Conservation (phyloP, 768 basidiomycete genomes). For the Kockovaella imperatae region DNA sequence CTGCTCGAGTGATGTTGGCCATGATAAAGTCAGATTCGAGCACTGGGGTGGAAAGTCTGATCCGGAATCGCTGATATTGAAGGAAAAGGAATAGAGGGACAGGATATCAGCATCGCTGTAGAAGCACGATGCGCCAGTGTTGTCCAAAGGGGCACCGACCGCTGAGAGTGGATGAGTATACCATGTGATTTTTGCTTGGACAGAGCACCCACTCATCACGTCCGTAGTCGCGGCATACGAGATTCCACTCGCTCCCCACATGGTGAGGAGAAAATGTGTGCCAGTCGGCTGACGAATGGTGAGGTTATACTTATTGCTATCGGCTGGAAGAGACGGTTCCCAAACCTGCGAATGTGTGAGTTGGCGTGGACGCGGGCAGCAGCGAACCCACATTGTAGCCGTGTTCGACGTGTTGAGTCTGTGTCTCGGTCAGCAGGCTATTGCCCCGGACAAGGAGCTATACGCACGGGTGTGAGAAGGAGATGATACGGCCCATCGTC, state of each 20-base stretch:
- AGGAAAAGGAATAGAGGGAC: constrained; percentile 30
- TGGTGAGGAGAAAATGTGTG: constrained; percentile 24
- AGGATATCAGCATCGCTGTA: constrained; percentile 27
- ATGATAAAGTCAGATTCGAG: constrained; percentile 28
- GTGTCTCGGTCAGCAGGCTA: not conserved
- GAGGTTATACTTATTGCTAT: constrained; percentile 15
- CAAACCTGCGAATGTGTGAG: constrained; percentile 20
- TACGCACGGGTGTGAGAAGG: constrained; percentile 33
- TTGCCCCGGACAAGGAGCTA: not conserved
- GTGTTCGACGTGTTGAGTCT: constrained; percentile 30
- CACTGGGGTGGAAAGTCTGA: constrained; percentile 30
- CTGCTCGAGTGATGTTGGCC: constrained; percentile 35
- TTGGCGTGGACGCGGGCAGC: not conserved
- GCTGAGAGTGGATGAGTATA: not conserved
- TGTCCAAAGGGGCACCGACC: constrained; percentile 11
- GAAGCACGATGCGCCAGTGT: constrained; percentile 22
- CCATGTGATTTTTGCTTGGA: too few relatives aligned
- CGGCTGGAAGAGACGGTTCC: constrained; percentile 24
- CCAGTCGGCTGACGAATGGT: constrained; percentile 26
- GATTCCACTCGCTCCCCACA: constrained; percentile 38
- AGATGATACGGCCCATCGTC: constrained; percentile 39
- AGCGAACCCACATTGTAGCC: constrained; percentile 32
- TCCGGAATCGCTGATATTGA: constrained; percentile 23
- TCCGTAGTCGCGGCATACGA: constrained; percentile 34
- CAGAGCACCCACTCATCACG: constrained; percentile 25